Evolutionary conservation across 176 grass and related monocot species (phyloP).

Genomic region (Panicum miliaceum): DNA sequence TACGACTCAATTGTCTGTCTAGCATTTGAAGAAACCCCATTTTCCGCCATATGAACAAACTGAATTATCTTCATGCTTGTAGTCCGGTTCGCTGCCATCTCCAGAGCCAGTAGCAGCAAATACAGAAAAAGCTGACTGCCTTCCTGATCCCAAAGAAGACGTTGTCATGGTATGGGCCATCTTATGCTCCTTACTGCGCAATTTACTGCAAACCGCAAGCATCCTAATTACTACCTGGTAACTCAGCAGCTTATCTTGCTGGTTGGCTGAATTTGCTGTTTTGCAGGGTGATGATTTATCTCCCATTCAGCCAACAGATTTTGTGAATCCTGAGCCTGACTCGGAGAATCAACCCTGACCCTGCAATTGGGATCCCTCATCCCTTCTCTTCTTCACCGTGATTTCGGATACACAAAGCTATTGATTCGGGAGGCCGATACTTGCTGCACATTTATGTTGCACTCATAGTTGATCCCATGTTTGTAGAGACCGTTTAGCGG

Average conservation of each 20-base stretch:
- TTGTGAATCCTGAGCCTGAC: conserved; percentile 8
- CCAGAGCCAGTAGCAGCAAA: background rate
- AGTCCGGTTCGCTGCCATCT: conserved; percentile 28
- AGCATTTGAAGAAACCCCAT: background rate
- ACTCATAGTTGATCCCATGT: background rate
- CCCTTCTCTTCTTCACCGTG: too few species aligned
- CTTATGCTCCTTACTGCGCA: background rate
- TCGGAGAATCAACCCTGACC: conserved; percentile 24
- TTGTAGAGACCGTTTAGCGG: background rate
- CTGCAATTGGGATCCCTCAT: background rate
- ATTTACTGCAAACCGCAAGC: background rate
- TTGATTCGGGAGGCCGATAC: background rate
- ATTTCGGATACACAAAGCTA: background rate
- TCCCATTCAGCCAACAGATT: background rate
- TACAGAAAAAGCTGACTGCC: background rate
- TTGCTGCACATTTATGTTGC: background rate
- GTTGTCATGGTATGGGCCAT: conserved; percentile 37
- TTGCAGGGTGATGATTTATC: conserved; percentile 39
- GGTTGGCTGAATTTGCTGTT: conserved; percentile 1
- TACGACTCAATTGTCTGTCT: background rate
- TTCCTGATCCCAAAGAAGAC: conserved; percentile 25
- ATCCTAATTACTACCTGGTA: background rate
- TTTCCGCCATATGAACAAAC: background rate
- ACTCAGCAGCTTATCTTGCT: background rate
- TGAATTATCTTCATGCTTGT: conserved; percentile 17